These are phyloP conservation scores for Hansfordia pulvinata DNA, from an alignment of 2,329 filamentous ascomycete species.

Conservation along the genomic window DNA sequence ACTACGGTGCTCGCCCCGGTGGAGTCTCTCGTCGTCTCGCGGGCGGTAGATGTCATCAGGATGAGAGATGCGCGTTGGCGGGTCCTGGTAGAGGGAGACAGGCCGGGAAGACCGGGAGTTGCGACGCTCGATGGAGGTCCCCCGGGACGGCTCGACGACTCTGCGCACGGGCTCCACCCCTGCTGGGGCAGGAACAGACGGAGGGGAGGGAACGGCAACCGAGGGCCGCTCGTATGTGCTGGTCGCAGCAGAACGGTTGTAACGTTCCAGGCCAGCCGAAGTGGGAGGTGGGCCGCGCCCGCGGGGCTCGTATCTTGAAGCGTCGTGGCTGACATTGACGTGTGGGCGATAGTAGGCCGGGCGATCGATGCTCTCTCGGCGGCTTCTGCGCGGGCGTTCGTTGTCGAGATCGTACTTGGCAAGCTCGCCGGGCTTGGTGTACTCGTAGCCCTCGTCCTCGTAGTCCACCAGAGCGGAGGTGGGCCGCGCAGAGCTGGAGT, in stretches of 20 bases:
- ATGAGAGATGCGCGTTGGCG: constrained; percentile 24
- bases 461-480: constrained; percentile 33
- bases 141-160: constrained; percentile 19
- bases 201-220: constrained; percentile 30
- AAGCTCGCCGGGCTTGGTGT: constrained; percentile 49
- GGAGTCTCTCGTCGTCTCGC: constrained; percentile 31
- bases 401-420: constrained; percentile 48
- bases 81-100: constrained; percentile 40
- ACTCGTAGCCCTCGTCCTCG: constrained; percentile 46
- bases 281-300: constrained; percentile 48
- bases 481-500: constrained; percentile 28
- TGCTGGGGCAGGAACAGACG: too few species aligned
- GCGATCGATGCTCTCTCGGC: constrained; percentile 42
- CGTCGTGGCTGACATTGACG: constrained; percentile 34
- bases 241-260: constrained; percentile 31
- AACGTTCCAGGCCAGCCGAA: constrained; percentile 58
- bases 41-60: constrained; percentile 34
- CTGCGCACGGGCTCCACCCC: constrained; percentile 21
- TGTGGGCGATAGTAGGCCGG: constrained; percentile 42
- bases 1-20: constrained; percentile 25
- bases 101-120: constrained; percentile 26
- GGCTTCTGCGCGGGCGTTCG: constrained; percentile 23
- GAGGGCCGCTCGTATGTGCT: constrained; percentile 31
- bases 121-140: constrained; percentile 17
- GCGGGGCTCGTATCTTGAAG: constrained; percentile 27